These are phyloP conservation scores for Clausena lansium DNA, from an alignment of 345 rosid species.

Conservation along the genomic window DNA sequence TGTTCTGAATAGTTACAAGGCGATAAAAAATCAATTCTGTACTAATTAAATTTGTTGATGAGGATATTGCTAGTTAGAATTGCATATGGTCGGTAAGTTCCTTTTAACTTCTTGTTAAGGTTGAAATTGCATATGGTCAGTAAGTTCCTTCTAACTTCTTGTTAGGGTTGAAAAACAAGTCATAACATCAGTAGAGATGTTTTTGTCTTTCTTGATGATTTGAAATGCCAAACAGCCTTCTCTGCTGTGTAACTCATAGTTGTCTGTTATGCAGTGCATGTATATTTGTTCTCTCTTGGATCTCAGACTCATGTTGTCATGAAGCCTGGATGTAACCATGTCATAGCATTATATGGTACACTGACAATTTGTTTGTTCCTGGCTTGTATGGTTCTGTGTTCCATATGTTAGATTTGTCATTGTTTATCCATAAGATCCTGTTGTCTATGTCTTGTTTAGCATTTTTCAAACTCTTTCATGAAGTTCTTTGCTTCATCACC, in stretches of 20 bases:
- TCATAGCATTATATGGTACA: not conserved
- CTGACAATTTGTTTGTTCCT: not conserved
- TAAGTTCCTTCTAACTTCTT: not conserved
- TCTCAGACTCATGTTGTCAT: too few species aligned
- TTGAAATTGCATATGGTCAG: not conserved
- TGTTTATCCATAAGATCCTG: not conserved
- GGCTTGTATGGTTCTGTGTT: not conserved
- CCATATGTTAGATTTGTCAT: not conserved
- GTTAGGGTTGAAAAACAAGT: too few species aligned
- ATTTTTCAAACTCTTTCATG: not conserved
- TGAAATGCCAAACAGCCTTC: not conserved
- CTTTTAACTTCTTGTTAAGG: too few species aligned
- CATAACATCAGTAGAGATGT: not conserved
- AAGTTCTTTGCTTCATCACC: not conserved
- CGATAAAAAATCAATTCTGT: not conserved
- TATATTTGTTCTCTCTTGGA: not conserved
- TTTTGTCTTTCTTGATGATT: not conserved
- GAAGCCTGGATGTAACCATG: not conserved
- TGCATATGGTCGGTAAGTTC: not conserved
- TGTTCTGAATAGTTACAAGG: not conserved
- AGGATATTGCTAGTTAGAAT: not conserved
- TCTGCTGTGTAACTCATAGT: not conserved
- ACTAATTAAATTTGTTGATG: not conserved
- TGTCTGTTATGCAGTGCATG: not conserved
- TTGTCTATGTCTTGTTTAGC: not conserved